Conservation (phyloP, 2,329 filamentous ascomycete genomes). For the Sordariomycetes sp. region DNA sequence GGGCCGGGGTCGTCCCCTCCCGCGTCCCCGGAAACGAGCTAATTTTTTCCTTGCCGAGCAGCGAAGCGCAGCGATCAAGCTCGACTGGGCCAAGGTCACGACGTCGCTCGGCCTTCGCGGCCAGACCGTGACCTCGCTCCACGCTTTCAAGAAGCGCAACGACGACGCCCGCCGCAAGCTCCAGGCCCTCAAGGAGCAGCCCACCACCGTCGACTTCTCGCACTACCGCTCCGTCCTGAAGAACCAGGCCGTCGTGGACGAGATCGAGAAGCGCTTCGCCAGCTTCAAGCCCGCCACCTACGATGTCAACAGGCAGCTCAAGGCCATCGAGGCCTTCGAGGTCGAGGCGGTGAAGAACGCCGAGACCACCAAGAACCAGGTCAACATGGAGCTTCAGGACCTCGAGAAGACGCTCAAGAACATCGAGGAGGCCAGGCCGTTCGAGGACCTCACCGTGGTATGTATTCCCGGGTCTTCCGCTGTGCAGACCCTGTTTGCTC, state of each 20-base stretch:
- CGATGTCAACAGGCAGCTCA: conserved; percentile 86
- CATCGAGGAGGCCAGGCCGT: conserved; percentile 90
- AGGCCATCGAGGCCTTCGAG: conserved; percentile 97
- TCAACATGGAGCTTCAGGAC: conserved; percentile 89
- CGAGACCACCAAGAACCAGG: conserved; percentile 90
- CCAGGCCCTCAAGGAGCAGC: conserved; percentile 66
- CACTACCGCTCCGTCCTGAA: conserved; percentile 87
- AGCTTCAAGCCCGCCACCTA: conserved; percentile 87
- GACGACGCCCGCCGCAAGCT: conserved; percentile 96
- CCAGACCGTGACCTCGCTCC: conserved; percentile 80
- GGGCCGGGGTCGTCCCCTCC: background rate
- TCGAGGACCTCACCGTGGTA: conserved; percentile 96
- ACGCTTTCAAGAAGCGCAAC: conserved; percentile 99
- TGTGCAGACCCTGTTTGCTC: background rate
- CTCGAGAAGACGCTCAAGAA: conserved; percentile 91
- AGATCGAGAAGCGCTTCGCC: conserved; percentile 93
- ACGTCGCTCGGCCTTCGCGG: conserved; percentile 91
- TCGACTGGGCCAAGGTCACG: conserved; percentile 96
- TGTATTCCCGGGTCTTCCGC: conserved; percentile 25
- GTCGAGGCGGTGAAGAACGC: conserved; percentile 94
- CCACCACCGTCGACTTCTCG: conserved; percentile 81
- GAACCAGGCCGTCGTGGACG: conserved; percentile 89
- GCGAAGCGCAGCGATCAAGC: conserved; percentile 97
- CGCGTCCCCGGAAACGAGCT: background rate
- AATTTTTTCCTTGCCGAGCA: conserved; percentile 24